These are phyloP conservation scores for Cladosporium sp. DNA, from an alignment of 2,329 filamentous ascomycete species.

Conservation along the genomic window DNA sequence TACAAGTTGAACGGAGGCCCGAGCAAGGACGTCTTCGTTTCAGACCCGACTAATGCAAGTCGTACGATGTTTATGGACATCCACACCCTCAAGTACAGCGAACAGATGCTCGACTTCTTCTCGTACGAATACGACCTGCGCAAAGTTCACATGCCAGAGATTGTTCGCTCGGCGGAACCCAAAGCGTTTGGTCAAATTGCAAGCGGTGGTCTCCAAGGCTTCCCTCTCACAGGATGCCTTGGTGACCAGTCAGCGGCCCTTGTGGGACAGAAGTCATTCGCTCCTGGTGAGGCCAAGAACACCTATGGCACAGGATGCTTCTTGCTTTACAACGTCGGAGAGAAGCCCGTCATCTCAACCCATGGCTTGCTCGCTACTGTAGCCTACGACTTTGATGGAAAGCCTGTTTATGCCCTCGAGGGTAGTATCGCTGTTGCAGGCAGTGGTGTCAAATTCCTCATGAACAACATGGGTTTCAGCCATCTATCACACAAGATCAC, in stretches of 20 bases:
- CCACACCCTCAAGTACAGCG: slow-evolving; percentile 73
- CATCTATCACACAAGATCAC: slow-evolving; percentile 62
- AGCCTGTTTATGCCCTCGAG: slow-evolving; percentile 71
- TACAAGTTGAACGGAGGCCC: slow-evolving; percentile 76
- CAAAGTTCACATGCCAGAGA: slow-evolving; percentile 75
- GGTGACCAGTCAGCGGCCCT: slow-evolving; percentile 84
- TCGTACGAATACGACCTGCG: slow-evolving; percentile 58
- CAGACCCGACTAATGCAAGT: slow-evolving; percentile 83
- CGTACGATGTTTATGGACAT: slow-evolving; percentile 96
- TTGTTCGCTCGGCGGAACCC: slow-evolving; percentile 73
- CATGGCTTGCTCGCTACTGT: slow-evolving; percentile 80
- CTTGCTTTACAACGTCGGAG: slow-evolving; percentile 82
- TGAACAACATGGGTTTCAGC: slow-evolving; percentile 59
- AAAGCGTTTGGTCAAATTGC: slow-evolving; percentile 67
- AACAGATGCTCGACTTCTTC: slow-evolving; percentile 74
- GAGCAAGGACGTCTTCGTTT: slow-evolving; percentile 67
- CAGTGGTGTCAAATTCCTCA: slow-evolving; percentile 46
- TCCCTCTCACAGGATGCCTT: slow-evolving; percentile 75
- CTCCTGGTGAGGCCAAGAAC: slow-evolving; percentile 79
- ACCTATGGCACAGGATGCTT: slow-evolving; percentile 91
- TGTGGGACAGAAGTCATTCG: slow-evolving; percentile 69
- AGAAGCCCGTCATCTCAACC: slow-evolving; percentile 78
- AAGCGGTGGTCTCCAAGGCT: slow-evolving; percentile 62
- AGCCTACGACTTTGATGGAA: slow-evolving; percentile 74
- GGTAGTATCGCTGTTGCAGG: slow-evolving; percentile 77